Base-by-base conservation (phyloP, 164 flowering plant species). In the Dillenia turbinata region DNA sequence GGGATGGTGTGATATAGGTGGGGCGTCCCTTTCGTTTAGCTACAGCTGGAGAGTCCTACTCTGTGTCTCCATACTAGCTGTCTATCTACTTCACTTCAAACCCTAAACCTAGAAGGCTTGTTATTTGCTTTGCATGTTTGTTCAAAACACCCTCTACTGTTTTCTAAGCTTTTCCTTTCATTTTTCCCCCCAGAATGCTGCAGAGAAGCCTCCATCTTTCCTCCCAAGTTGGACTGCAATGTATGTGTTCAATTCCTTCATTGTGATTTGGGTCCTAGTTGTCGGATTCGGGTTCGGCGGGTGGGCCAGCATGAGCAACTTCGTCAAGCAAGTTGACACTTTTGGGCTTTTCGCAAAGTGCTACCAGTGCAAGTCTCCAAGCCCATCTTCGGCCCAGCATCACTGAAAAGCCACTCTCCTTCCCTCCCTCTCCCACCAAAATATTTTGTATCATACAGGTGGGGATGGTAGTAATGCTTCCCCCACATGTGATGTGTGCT, bases 221-320 rank as follows among this genome's bases (percentile, higher is more conserved):
- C 15, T 83, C 13, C 79, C 75, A 9, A 80, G 84, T 59, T 83
- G 87, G 87, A 62, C 82, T 1, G 79, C 72, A 2, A 83, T 80
- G 84, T 83, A 69, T 14, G 78, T 55, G 56, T n/a, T 80, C 5
- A 83, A 83, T 64, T 24, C 66, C 0, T 83, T 83, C 56, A 44
- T 83, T 5, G 84, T 83, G 40, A 60, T 64, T 14, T 83, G 86
- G 86, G 83, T 83, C 13, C 15, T 78, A 0, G 66, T 83, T 0
- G 75, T 82, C 0, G 86, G 86, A 2, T 82, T 82, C 48, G 86
- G 86, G 14, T 82, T 79, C 68, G 86, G 86, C 8, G 86, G 86
- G 5, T 82, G 86, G 86, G 86, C 86, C 9, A 81, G 84, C 47
- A 15, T 82, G 75, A 69, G 70, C 47, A 82, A 79, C 57, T 82